Evolutionary conservation across 1,284 basidiomycete genomes (phyloP).

Genomic region (Crucibulum parvulum): DNA sequence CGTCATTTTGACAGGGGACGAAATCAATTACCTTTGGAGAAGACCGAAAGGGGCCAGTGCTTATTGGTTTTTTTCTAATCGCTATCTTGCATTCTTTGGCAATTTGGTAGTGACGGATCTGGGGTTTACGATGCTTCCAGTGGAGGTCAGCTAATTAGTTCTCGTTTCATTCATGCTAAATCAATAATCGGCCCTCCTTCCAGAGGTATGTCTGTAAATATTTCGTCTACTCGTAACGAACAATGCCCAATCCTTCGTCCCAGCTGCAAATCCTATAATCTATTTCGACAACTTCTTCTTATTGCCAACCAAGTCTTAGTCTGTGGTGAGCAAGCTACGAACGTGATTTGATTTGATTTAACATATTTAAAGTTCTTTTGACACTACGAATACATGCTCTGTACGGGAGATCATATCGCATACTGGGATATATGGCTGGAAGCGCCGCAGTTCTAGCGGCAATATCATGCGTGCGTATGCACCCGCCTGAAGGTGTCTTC

Average conservation of each 20-base stretch:
- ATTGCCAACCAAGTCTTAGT: conserved; percentile 47
- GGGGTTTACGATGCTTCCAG: conserved; percentile 27
- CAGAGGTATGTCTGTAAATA: conserved; percentile 3
- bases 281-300: conserved; percentile 45
- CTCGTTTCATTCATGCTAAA: not conserved
- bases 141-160: conserved; percentile 21
- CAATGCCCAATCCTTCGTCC: not conserved
- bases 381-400: conserved; percentile 48
- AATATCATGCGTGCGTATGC: conserved; percentile 31
- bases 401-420: conserved; percentile 37
- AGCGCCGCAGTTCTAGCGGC: conserved; percentile 28
- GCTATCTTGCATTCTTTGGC: conserved; percentile 47
- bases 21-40: conserved; percentile 48
- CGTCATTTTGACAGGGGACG: conserved; percentile 29
- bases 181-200: not conserved
- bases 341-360: not conserved
- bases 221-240: not conserved
- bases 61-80: conserved; percentile 49
- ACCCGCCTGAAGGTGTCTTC: not conserved
- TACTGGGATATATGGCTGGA: conserved; percentile 33
- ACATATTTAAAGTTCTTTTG: conserved; percentile 36
- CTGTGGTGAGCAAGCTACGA: conserved; percentile 35
- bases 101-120: conserved; percentile 39
- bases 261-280: conserved; percentile 37
- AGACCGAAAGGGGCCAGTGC: conserved; percentile 41